Percentiles rank a stretch among this genome's conserved stretches.
phyloP scores from a whole-genome alignment of 2,329 filamentous ascomycete species.

The Clonostachys byssicola region DNA sequence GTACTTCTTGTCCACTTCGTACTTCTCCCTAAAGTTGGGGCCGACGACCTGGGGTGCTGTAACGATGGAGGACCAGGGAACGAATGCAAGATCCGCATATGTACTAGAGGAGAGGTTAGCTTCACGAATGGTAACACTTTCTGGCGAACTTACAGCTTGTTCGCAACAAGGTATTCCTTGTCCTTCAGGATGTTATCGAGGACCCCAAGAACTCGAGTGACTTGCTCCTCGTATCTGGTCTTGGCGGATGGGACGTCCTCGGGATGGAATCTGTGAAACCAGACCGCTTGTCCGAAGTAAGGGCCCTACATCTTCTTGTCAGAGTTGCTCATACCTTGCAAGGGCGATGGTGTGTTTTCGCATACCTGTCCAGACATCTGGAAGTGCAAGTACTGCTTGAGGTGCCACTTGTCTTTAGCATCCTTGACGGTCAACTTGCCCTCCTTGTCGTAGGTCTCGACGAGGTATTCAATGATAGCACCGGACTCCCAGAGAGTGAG shows the following conservation, averaged over 20 bases:
- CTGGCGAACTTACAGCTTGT: slow-evolving; percentile 18
- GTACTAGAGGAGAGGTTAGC: slow-evolving; percentile 11
- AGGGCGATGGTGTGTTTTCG: background rate
- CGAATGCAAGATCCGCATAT: slow-evolving; percentile 25
- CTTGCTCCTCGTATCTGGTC: slow-evolving; percentile 21
- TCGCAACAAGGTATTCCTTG: slow-evolving; percentile 26
- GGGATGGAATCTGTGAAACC: slow-evolving; percentile 20
- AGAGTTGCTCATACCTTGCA: background rate
- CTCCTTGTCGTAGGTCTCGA: slow-evolving; percentile 19
- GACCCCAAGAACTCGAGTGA: slow-evolving; percentile 20
- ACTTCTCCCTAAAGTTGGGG: slow-evolving; percentile 8
- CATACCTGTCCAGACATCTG: slow-evolving; percentile 28
- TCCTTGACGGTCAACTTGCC: slow-evolving; percentile 15
- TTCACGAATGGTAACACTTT: background rate
- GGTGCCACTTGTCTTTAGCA: slow-evolving; percentile 17
- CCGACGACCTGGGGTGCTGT: background rate
- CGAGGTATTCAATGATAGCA: slow-evolving; percentile 21
- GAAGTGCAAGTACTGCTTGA: slow-evolving; percentile 28
- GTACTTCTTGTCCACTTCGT: slow-evolving; percentile 21
- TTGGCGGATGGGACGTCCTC: slow-evolving; percentile 19
- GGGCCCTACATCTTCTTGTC: slow-evolving; percentile 17
- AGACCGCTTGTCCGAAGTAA: slow-evolving; percentile 25
- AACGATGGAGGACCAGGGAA: slow-evolving; percentile 18
- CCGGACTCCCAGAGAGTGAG: slow-evolving; percentile 16
- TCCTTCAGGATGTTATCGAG: slow-evolving; percentile 22